Conservation (phyloP, 306 rosid genomes). For the Ceratonia siliqua region DNA sequence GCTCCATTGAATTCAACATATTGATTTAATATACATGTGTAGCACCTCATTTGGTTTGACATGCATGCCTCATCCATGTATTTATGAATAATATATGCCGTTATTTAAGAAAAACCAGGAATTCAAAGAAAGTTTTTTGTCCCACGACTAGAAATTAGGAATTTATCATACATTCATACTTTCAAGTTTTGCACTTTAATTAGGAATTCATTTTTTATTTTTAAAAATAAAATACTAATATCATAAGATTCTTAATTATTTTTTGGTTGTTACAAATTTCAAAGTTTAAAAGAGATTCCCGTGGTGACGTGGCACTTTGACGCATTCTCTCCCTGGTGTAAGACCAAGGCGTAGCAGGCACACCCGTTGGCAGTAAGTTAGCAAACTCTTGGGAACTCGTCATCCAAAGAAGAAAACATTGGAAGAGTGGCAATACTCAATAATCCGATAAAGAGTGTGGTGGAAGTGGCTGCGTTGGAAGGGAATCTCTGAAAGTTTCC, state of each 20-base stretch:
- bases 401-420: background rate
- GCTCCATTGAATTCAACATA: too few species aligned
- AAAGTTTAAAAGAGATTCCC: too few species aligned
- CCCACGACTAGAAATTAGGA: too few species aligned
- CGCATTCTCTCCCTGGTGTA: conserved; percentile 29
- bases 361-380: background rate
- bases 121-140: too few species aligned
- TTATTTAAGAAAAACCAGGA: too few species aligned
- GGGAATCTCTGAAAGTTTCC: background rate
- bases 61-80: conserved; percentile 34
- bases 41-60: conserved; percentile 7
- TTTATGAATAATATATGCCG: background rate
- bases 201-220: too few species aligned
- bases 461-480: background rate
- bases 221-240: too few species aligned
- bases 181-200: too few species aligned
- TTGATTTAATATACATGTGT: too few species aligned
- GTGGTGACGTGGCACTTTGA: conserved; percentile 63
- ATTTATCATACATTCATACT: too few species aligned
- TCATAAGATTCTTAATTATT: too few species aligned
- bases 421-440: background rate
- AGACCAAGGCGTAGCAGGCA: background rate
- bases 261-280: too few species aligned
- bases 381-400: background rate
- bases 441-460: background rate